Evolutionary conservation across 371 early-diverging fungal species (phyloP), one percentile per base, ranked within the genome.

Genomic region (Chytridium lagenaria): DNA sequence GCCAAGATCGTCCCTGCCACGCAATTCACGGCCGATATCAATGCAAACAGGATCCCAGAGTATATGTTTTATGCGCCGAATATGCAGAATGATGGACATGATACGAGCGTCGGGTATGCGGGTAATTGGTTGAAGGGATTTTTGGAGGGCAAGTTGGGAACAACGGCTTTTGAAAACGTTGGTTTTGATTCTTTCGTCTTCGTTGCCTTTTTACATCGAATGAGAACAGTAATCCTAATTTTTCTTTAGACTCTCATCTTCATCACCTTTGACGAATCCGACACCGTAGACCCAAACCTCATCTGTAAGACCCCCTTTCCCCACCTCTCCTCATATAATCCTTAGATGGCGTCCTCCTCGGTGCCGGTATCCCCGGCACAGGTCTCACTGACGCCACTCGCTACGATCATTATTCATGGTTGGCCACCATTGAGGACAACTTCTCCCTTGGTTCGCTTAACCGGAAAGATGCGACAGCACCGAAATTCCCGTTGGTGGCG

Each of bases 341-440:
- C 55, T 10, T 7, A 73, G 73, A 73, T 57, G 57, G 67, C 12
- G 22, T 70, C 49, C 63, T 75, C 50, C 23, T 75, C 23, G 80
- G 81, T 19, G 67, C 64, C 7, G 78, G 76, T 2, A 71, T 70
- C 49, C 65, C 31, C 15, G 68, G 71, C 1, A 65, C 77, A 2
- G 73, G 77, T 63, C 80, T 77, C 10, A 81, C 75, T 23, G 89
- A 90, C 63, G 72, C 72, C 30, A 85, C 84, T 5, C 67, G 68
- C 28, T 92, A 90, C 77, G 82, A 80, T 40, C 92, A 92, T 68
- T 92, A 90, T 77, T 86, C 87, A 16, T 67, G 85, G 23, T 69
- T 92, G 22, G 82, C 84, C 30, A 90, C 90, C 37, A 78, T 90
- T 31, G 89, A 90, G 76, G 73, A 83, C 34, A 87, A 87, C 79